A percentile compares a stretch with the other conserved stretches of the same genome.
phyloP scores from a whole-genome alignment of 2,329 filamentous ascomycete genomes.

The Colletotrichum aenigma region DNA sequence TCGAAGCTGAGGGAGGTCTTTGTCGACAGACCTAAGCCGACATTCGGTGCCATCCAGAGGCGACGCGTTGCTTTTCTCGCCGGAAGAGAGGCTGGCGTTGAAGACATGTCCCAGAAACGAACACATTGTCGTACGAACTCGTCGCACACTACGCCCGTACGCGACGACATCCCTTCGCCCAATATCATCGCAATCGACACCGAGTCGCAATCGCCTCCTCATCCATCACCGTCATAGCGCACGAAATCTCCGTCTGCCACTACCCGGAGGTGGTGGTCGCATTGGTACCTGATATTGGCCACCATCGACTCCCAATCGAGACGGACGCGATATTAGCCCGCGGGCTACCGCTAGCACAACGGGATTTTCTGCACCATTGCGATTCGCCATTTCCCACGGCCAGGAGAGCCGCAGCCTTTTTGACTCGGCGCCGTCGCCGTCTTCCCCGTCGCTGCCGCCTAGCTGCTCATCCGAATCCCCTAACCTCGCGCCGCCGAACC shows the following conservation, averaged over 20 bases:
- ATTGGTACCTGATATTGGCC: not conserved
- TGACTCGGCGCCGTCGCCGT: not conserved
- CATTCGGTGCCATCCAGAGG: not conserved
- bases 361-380: not conserved
- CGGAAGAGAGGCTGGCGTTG: not conserved
- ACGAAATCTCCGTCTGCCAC: not conserved
- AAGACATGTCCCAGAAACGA: not conserved
- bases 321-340: not conserved
- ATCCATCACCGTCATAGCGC: not conserved
- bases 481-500: not conserved
- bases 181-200: not conserved
- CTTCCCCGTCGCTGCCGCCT: not conserved
- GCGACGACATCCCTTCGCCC: not conserved
- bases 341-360: not conserved
- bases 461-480: not conserved
- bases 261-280: not conserved
- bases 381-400: not conserved
- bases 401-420: not conserved
- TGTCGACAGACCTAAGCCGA: not conserved
- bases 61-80: not conserved
- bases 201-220: not conserved
- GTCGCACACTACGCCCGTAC: not conserved
- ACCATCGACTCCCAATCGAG: not conserved
- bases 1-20: not conserved
- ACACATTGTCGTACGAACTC: not conserved